phyloP scores from a whole-genome alignment of 2,329 filamentous ascomycete genomes.

The Scolecobasidium constrictum region DNA sequence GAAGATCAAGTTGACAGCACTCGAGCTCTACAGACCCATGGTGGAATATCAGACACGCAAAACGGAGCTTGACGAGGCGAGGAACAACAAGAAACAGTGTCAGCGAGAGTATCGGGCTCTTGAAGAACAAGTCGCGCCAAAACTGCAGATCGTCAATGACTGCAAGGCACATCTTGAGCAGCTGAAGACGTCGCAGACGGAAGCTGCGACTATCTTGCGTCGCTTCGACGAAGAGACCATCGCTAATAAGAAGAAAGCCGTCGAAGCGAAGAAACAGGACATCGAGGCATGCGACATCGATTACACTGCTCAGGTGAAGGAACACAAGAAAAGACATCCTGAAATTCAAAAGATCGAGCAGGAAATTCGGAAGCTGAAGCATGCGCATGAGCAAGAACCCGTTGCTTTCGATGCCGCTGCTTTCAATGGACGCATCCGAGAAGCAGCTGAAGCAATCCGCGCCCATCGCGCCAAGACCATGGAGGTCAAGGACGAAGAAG shows the following conservation, averaged over 20 bases:
- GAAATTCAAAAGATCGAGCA: background rate
- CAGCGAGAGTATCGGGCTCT: conserved; percentile 48
- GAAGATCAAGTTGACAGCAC: conserved; percentile 49
- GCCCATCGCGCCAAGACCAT: conserved; percentile 35
- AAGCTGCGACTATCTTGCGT: conserved; percentile 31
- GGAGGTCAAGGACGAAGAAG: conserved; percentile 26
- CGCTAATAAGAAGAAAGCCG: conserved; percentile 20
- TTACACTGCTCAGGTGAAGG: background rate
- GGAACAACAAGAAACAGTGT: conserved; percentile 42
- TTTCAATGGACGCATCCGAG: conserved; percentile 62
- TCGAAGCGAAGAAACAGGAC: conserved; percentile 19
- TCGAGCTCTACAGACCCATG: conserved; percentile 56
- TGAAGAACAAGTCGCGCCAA: conserved; percentile 53
- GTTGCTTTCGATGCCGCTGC: conserved; percentile 56
- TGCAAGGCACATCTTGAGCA: conserved; percentile 57
- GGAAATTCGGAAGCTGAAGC: background rate
- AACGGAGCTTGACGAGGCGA: conserved; percentile 39
- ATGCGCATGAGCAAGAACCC: conserved; percentile 35
- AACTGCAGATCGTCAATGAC: conserved; percentile 53
- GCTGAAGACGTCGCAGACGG: conserved; percentile 37
- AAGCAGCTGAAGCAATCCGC: conserved; percentile 38
- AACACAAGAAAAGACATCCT: background rate
- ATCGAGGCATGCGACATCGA: background rate
- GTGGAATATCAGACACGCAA: conserved; percentile 52
- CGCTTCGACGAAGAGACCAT: conserved; percentile 31